Base-by-base conservation (phyloP, 176 grass and related monocot species). In the Musa troglodytarum region DNA sequence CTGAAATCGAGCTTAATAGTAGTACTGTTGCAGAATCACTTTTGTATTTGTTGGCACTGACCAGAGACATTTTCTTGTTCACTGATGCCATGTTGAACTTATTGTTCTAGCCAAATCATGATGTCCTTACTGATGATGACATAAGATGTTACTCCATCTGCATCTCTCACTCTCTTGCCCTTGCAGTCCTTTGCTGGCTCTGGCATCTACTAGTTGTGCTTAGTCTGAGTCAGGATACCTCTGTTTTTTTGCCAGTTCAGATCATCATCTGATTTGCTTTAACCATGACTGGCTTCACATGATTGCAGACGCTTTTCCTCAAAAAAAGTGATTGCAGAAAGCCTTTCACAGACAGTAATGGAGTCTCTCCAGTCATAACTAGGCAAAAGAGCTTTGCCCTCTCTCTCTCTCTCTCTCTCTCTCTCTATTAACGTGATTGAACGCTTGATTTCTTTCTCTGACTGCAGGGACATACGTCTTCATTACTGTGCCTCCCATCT, bases 231-330 rank as follows among this genome's bases (percentile, higher is more conserved):
- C 17, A 61, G 57, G 57, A 17, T 19, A 61, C 17, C 57, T 61
- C n/a, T 61, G 57, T 61, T 61, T 61, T 61, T 43, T 10, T 61
- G 57, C 57, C n/a, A 61, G 17, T 61, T 17, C 57, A 61, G 57
- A 61, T 61, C 16, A 61, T 61, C n/a, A 8, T 17, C 15, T 61
- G 57, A 61, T 61, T 61, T n/a, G 57, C 57, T 61, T 61, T 21
- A 61, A 61, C 19, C 57, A 61, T 61, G 57, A 61, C n/a, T n/a
- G 57, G 57, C 19, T 61, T 61, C n/a, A 61, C n/a, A 61, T 61
- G 57, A n/a, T 61, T 61, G 57, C 57, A 61, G 57, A 61, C 20
- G n/a, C 57, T 61, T 61, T 61, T 61, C 15, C 57, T 61, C 2
- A 17, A 61, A 61, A 61, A 61, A 19, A 10, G 15, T 61, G 57